Evolutionary conservation across 2,329 filamentous ascomycete genomes (phyloP).

Genomic region (Juglanconis juglandina): DNA sequence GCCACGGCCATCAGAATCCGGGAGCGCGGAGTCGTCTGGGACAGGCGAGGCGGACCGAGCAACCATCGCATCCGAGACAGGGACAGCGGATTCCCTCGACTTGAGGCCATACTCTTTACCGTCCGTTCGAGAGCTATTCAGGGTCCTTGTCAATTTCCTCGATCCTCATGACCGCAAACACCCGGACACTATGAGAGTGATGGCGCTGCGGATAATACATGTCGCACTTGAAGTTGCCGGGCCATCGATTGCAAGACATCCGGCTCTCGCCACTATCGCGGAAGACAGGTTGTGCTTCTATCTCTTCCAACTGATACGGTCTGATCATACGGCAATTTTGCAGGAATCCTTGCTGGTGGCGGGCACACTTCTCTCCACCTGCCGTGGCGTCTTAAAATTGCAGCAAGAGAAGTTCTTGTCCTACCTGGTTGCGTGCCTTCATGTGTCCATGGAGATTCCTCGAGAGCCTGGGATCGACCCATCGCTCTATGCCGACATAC

Average conservation of each 20-base stretch:
- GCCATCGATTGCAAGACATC: constrained; percentile 89
- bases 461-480: constrained; percentile 87
- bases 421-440: constrained; percentile 89
- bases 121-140: constrained; percentile 89
- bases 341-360: constrained; percentile 91
- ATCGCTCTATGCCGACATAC: constrained; percentile 86
- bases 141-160: constrained; percentile 87
- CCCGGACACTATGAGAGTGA: constrained; percentile 92
- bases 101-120: constrained; percentile 89
- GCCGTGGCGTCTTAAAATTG: constrained; percentile 83
- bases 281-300: constrained; percentile 92
- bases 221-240: constrained; percentile 95
- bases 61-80: constrained; percentile 15
- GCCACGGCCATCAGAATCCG: constrained; percentile 38
- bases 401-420: constrained; percentile 96
- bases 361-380: constrained; percentile 86
- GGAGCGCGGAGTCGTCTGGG: constrained; percentile 29
- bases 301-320: constrained; percentile 92
- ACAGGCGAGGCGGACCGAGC: constrained; percentile 19
- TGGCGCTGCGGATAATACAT: constrained; percentile 95
- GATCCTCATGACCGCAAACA: constrained; percentile 91
- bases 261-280: constrained; percentile 79
- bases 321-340: constrained; percentile 92
- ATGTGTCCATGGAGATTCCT: constrained; percentile 91
- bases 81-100: constrained; percentile 43